A percentile compares a stretch with the other conserved stretches of the same genome.
Evolutionary conservation across 2,329 filamentous ascomycete genomes (phyloP).

Genomic region (Diplodia scrobiculata): DNA sequence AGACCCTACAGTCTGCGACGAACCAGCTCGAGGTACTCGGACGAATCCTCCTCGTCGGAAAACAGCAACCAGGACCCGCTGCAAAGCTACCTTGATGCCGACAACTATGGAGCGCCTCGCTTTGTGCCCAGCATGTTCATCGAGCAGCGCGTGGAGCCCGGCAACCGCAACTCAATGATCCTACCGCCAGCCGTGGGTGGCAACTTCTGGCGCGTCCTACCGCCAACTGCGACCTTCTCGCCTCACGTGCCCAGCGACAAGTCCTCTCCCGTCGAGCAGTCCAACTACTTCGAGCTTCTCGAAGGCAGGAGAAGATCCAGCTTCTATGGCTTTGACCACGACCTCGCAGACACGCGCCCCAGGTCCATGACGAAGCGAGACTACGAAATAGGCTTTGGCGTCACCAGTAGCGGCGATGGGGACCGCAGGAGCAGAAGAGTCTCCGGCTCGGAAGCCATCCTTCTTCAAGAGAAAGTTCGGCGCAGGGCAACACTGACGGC

Average conservation of each 20-base stretch:
- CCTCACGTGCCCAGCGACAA: not conserved
- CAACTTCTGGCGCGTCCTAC: slow-evolving; percentile 20
- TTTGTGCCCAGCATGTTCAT: slow-evolving; percentile 28
- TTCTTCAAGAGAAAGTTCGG: not conserved
- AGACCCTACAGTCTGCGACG: not conserved
- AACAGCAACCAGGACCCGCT: slow-evolving; percentile 14
- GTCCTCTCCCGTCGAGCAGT: not conserved
- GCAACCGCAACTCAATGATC: slow-evolving; percentile 27
- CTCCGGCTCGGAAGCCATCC: not conserved
- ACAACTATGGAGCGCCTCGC: not conserved
- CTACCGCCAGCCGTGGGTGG: slow-evolving; percentile 14
- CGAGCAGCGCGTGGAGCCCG: slow-evolving; percentile 15
- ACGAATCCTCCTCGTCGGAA: not conserved
- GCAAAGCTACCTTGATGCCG: slow-evolving; percentile 16
- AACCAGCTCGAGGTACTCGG: slow-evolving; percentile 19
- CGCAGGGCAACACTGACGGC: not conserved
- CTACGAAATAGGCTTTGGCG: slow-evolving; percentile 12
- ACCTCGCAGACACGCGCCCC: not conserved
- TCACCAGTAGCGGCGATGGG: not conserved
- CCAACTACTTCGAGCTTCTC: not conserved
- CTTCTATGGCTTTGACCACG: not conserved
- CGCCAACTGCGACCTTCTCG: not conserved
- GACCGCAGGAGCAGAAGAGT: not conserved
- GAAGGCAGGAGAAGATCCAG: not conserved
- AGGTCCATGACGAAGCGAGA: not conserved